phyloP scores from a whole-genome alignment of 2,329 filamentous ascomycete genomes.

The Diaporthe velutina region DNA sequence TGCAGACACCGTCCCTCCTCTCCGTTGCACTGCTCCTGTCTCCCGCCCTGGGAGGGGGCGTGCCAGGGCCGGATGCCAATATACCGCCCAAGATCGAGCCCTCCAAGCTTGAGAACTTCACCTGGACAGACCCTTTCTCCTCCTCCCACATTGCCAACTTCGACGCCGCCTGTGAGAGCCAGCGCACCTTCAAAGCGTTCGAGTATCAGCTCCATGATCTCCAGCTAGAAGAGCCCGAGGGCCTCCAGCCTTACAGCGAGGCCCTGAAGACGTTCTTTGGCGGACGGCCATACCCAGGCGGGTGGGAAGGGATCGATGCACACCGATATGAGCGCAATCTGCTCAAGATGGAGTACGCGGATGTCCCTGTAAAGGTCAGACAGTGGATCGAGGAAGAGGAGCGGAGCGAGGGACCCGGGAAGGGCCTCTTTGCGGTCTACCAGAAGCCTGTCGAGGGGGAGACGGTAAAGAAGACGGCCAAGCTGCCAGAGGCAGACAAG shows the following conservation, averaged over 20 bases:
- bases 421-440: constrained; percentile 58
- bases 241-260: constrained; percentile 54
- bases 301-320: constrained; percentile 65
- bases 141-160: constrained; percentile 47
- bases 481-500: constrained; percentile 45
- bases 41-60: constrained; percentile 41
- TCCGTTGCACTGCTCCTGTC: constrained; percentile 45
- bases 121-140: constrained; percentile 57
- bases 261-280: constrained; percentile 57
- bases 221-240: constrained; percentile 51
- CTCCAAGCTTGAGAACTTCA: constrained; percentile 54
- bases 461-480: constrained; percentile 54
- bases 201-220: constrained; percentile 61
- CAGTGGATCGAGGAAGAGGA: constrained; percentile 63
- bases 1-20: constrained; percentile 32
- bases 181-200: constrained; percentile 51
- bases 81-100: constrained; percentile 48
- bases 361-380: constrained; percentile 57
- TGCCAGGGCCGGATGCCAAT: constrained; percentile 38
- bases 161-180: constrained; percentile 51
- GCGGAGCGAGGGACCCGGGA: constrained; percentile 48
- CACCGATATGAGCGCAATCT: constrained; percentile 63
- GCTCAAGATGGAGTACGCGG: constrained; percentile 59
- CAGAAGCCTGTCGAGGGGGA: constrained; percentile 51
- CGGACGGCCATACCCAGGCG: constrained; percentile 61